Conservation (phyloP, 441 rosid genomes). For the Melastoma candidum region DNA sequence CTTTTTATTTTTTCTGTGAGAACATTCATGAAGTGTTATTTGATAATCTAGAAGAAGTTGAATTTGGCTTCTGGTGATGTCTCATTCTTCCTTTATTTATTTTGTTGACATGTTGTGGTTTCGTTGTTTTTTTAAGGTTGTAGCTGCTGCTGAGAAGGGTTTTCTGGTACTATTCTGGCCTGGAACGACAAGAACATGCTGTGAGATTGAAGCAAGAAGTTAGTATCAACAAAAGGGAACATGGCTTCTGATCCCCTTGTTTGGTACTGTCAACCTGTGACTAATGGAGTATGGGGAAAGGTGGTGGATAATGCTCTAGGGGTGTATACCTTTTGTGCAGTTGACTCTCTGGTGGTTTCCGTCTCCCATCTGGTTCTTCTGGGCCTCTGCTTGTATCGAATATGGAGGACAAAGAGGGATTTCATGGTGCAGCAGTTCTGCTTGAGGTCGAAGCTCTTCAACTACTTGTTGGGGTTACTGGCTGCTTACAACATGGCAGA, state of each 20-base stretch:
- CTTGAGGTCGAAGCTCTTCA: constrained; percentile 18
- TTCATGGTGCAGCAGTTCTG: constrained; percentile 15
- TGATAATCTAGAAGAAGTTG: too few species aligned
- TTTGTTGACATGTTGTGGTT: too few species aligned
- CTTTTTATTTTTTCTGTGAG: too few species aligned
- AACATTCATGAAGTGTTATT: too few species aligned
- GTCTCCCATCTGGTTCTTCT: constrained; percentile 15
- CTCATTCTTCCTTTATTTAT: too few species aligned
- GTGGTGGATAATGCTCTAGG: constrained; percentile 19
- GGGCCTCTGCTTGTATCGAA: constrained; percentile 16
- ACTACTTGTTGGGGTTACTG: constrained; percentile 13
- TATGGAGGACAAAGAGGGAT: constrained; percentile 16
- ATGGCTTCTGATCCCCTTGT: constrained; percentile 6
- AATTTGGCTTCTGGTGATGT: too few species aligned
- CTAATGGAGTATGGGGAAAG: constrained; percentile 17
- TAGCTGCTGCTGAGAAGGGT: too few species aligned
- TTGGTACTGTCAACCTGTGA: constrained; percentile 16
- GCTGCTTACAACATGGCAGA: constrained; percentile 14
- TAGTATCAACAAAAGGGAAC: neutral
- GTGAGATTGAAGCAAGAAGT: constrained; percentile 2
- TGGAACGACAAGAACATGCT: too few species aligned
- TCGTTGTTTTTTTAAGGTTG: too few species aligned
- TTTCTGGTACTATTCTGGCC: too few species aligned
- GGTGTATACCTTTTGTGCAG: constrained; percentile 15
- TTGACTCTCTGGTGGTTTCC: constrained; percentile 16